Percentiles rank a stretch among this genome's conserved stretches.
Evolutionary conservation across 441 rosid genomes (phyloP).

Genomic region (Populus hybrid): DNA sequence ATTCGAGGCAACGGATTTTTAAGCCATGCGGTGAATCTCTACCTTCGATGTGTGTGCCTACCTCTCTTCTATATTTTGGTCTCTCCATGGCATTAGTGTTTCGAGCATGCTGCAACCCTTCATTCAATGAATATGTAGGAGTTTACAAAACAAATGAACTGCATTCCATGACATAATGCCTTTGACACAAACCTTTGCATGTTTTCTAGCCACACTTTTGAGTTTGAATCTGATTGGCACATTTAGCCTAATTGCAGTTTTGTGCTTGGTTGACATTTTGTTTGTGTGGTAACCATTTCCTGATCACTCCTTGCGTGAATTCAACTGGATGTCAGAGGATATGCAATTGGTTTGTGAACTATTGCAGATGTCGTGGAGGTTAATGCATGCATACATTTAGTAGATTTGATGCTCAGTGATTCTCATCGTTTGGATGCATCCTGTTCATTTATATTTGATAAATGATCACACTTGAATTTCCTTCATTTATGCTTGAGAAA

Average conservation of each 20-base stretch:
- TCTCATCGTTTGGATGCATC: not conserved
- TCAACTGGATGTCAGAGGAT: constrained; percentile 2
- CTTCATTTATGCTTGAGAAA: not conserved
- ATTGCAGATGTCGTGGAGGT: not conserved
- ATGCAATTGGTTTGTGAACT: not conserved
- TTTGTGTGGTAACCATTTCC: not conserved
- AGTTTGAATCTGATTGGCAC: not conserved
- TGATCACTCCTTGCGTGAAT: not conserved
- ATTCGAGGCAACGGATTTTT: constrained; percentile 84
- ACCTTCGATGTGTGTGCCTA: constrained; percentile 74
- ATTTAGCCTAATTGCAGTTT: not conserved
- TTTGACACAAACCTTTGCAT: not conserved
- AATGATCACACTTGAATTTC: not conserved
- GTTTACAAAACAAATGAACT: not conserved
- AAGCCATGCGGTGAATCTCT: constrained; percentile 85
- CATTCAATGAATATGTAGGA: not conserved
- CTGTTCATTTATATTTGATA: not conserved
- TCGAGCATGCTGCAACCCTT: not conserved
- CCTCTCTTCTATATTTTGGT: constrained; percentile 3
- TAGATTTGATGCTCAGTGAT: not conserved
- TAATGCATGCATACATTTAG: not conserved
- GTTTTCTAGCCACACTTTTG: not conserved
- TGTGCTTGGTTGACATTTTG: not conserved
- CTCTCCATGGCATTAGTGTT: not conserved
- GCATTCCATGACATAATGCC: no score